These are phyloP conservation scores for Backusella tuberculispora DNA, from an alignment of 192 early-diverging fungal genomes.

Conservation along the genomic window DNA sequence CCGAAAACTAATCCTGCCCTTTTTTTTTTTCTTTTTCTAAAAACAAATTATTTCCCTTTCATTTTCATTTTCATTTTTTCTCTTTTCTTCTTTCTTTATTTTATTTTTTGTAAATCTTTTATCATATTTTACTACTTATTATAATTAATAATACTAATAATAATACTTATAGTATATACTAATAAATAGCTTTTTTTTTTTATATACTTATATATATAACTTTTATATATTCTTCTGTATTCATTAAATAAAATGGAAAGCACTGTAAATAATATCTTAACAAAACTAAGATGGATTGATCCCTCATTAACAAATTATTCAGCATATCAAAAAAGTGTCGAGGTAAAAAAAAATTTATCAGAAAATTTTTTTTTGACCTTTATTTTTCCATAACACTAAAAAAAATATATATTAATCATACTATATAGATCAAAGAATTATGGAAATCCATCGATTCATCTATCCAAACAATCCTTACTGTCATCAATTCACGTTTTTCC, in stretches of 20 bases:
- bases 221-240: background rate
- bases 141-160: no score
- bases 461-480: conserved; percentile 14
- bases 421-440: conserved; percentile 15
- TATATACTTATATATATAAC: no score
- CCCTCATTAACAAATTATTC: conserved; percentile 2
- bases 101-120: no score
- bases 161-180: no score
- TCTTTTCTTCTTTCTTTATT: no score
- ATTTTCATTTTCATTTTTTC: no score
- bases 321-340: conserved; percentile 10
- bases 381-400: no score
- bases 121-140: no score
- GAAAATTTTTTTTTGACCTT: background rate
- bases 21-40: no score
- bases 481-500: background rate
- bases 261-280: conserved; percentile 15
- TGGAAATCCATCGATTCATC: conserved; percentile 21
- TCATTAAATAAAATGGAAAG: background rate
- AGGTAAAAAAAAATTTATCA: conserved; percentile 1
- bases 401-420: background rate
- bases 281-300: conserved; percentile 13
- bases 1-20: background rate
- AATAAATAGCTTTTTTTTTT: no score
- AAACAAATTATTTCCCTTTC: no score